These are phyloP conservation scores for Aspergillus hiratsukae DNA, from an alignment of 2,329 filamentous ascomycete species.

Conservation along the genomic window DNA sequence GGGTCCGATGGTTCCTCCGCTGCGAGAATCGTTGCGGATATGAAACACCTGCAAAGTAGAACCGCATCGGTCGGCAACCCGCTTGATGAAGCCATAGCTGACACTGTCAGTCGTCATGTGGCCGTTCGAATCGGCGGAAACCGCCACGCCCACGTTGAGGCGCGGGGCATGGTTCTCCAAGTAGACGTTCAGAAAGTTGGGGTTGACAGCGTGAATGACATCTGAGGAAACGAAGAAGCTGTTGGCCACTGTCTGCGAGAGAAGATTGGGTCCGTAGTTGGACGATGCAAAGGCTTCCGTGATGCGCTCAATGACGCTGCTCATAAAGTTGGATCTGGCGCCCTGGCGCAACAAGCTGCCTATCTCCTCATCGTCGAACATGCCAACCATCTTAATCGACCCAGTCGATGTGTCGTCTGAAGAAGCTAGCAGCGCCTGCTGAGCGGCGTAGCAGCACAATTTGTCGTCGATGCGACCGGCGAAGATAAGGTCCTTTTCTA, in stretches of 20 bases:
- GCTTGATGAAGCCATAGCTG: constrained; percentile 72
- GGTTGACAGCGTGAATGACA: constrained; percentile 90
- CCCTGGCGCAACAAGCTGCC: constrained; percentile 87
- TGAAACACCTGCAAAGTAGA: constrained; percentile 81
- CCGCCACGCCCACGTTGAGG: constrained; percentile 79
- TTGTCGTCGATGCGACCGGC: constrained; percentile 96
- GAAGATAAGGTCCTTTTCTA: constrained; percentile 92
- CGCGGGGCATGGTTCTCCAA: constrained; percentile 80
- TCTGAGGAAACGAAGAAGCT: constrained; percentile 91
- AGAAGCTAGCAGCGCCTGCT: constrained; percentile 74
- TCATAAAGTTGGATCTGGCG: constrained; percentile 83
- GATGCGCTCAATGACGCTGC: constrained; percentile 73
- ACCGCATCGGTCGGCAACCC: constrained; percentile 69
- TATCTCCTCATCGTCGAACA: constrained; percentile 97
- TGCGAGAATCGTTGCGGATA: constrained; percentile 86
- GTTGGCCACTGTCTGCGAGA: constrained; percentile 81
- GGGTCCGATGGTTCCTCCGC: constrained; percentile 91
- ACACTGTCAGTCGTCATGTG: constrained; percentile 95
- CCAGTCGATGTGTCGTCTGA: constrained; percentile 48
- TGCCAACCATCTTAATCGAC: constrained; percentile 83
- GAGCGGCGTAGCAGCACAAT: constrained; percentile 88
- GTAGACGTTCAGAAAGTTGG: constrained; percentile 83
- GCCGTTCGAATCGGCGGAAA: constrained; percentile 80
- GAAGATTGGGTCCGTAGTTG: constrained; percentile 49
- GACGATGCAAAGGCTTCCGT: constrained; percentile 57